Conservation (phyloP, 768 basidiomycete genomes). For the Lactifluus echinatus region DNA sequence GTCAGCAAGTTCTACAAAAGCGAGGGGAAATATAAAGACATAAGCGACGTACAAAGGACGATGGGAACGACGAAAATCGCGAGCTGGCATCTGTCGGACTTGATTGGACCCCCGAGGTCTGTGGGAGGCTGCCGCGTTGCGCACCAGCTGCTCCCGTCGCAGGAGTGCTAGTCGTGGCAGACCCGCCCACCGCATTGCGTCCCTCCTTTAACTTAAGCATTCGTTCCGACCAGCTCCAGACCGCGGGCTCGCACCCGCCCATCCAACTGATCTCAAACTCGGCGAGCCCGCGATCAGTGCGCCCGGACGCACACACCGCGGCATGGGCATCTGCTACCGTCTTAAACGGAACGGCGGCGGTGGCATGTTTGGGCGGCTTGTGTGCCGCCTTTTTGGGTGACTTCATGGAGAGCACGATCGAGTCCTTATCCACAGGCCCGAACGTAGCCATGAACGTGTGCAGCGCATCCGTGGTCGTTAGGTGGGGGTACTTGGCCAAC, state of each 20-base stretch:
- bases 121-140: neutral
- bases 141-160: neutral
- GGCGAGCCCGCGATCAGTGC: slow-evolving; percentile 42
- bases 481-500: slow-evolving; percentile 45
- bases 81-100: neutral
- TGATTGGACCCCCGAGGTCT: neutral
- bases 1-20: neutral
- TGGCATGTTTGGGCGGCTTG: slow-evolving; percentile 56
- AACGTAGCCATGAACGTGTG: slow-evolving; percentile 47
- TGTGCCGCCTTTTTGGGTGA: slow-evolving; percentile 46
- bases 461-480: slow-evolving; percentile 46
- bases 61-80: slow-evolving; percentile 9
- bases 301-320: slow-evolving; percentile 54
- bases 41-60: slow-evolving; percentile 8
- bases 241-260: slow-evolving; percentile 62
- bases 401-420: slow-evolving; percentile 62
- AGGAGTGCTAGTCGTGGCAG: neutral
- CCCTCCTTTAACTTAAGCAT: slow-evolving; percentile 49
- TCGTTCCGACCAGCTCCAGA: slow-evolving; percentile 64
- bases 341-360: slow-evolving; percentile 67
- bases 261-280: slow-evolving; percentile 70
- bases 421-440: slow-evolving; percentile 51
- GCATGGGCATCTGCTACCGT: slow-evolving; percentile 72
- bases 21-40: no score
- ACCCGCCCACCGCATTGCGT: neutral